Evolutionary conservation across 2,329 filamentous ascomycete genomes (phyloP).

Genomic region (Pseudofabraea citricarpa): DNA sequence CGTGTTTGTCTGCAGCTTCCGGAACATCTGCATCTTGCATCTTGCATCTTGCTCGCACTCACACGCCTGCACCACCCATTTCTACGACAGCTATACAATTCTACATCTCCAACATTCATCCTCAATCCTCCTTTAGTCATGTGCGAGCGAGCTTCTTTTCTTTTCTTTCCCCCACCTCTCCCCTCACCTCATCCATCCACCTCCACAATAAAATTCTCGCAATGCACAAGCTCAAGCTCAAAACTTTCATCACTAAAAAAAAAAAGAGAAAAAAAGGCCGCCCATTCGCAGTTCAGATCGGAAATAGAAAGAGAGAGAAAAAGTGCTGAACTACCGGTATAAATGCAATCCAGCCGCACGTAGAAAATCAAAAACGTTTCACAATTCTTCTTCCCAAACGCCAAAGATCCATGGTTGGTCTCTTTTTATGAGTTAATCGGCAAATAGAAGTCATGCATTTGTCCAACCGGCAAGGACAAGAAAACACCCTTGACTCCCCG

Average conservation of each 20-base stretch:
- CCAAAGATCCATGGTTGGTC: neutral
- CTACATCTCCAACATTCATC: no score
- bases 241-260: neutral
- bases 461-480: neutral
- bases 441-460: neutral
- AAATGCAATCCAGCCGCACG: neutral
- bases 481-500: neutral
- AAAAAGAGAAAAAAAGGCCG: neutral
- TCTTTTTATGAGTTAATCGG: neutral
- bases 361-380: slow-evolving; percentile 1
- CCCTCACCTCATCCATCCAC: neutral
- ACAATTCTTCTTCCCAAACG: slow-evolving; percentile 1
- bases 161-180: neutral
- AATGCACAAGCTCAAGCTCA: no score
- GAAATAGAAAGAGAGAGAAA: no score
- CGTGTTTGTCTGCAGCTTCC: no score
- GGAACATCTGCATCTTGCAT: no score
- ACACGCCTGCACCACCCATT: no score
- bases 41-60: no score
- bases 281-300: slow-evolving; percentile 1
- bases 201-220: no score
- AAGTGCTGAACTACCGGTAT: neutral
- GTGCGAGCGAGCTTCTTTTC: no score
- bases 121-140: no score
- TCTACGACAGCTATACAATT: no score